Evolutionary conservation across 1,284 basidiomycete genomes (phyloP).

Genomic region (Porodaedalea pini): DNA sequence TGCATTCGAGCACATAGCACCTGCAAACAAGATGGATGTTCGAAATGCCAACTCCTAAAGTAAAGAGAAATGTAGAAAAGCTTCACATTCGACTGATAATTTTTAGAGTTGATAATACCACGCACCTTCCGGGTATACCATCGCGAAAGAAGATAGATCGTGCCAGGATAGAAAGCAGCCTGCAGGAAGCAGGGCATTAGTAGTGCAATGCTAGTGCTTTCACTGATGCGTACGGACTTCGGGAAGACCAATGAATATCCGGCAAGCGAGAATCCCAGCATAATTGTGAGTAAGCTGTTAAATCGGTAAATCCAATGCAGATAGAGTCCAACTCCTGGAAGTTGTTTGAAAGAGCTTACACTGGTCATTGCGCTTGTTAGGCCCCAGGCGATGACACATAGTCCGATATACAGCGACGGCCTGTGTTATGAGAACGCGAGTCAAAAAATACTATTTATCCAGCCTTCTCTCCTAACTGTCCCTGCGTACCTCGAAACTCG

Average conservation of each 20-base stretch:
- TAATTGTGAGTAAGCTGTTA: conserved; percentile 25
- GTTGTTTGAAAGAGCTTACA: neutral
- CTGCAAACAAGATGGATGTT: conserved; percentile 65
- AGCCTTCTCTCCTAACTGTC: conserved; percentile 15
- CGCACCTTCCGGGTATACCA: conserved; percentile 32
- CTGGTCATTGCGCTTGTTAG: conserved; percentile 26
- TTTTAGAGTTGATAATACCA: neutral
- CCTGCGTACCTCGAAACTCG: conserved; percentile 44
- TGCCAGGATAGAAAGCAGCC: conserved; percentile 25
- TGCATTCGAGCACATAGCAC: conserved; percentile 70
- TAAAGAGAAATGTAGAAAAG: neutral
- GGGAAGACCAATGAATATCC: conserved; percentile 27
- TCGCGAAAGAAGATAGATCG: conserved; percentile 24
- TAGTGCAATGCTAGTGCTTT: neutral
- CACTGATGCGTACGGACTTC: conserved; percentile 17
- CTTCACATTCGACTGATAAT: too few relatives aligned
- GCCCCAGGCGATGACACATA: conserved; percentile 28
- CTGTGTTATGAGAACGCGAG: conserved; percentile 4
- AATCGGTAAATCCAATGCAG: too few relatives aligned
- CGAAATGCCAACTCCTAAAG: conserved; percentile 64
- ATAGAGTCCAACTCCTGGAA: neutral
- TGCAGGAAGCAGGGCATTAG: neutral
- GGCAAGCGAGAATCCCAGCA: conserved; percentile 25
- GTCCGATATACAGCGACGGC: conserved; percentile 27
- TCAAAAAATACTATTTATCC: neutral